Evolutionary conservation across 148 eudicot species (phyloP).

Genomic region (Drosera capensis): DNA sequence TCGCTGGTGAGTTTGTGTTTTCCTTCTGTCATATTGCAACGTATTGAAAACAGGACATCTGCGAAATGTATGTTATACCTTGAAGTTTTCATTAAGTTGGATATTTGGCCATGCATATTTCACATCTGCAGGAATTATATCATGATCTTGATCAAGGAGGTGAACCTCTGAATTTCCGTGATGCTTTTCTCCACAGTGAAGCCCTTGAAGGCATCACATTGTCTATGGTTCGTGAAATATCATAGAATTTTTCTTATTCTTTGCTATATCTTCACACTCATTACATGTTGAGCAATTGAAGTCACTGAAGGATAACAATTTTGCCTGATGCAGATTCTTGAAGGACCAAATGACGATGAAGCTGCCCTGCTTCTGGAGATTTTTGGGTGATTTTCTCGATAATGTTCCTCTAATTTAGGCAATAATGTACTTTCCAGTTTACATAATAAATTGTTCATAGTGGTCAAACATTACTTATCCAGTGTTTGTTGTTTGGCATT

Average conservation of each 20-base stretch:
- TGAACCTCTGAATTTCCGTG: constrained; percentile 38
- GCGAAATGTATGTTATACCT: background rate
- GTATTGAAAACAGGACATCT: background rate
- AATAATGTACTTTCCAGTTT: background rate
- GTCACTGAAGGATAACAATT: constrained; percentile 16
- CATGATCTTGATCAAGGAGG: constrained; percentile 38
- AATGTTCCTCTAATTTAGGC: background rate
- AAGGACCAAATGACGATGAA: constrained; percentile 59
- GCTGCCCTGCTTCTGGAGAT: constrained; percentile 37
- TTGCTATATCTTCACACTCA: background rate
- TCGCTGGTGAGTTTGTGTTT: constrained; percentile 14
- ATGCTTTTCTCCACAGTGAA: constrained; percentile 49
- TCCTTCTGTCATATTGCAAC: background rate
- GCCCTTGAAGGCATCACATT: constrained; percentile 64
- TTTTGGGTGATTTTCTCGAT: constrained; percentile 29
- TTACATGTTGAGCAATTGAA: background rate
- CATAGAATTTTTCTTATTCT: background rate
- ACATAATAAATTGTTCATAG: constrained; percentile 4
- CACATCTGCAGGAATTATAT: constrained; percentile 23
- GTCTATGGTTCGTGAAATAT: constrained; percentile 43
- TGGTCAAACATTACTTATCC: background rate
- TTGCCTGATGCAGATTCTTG: constrained; percentile 52
- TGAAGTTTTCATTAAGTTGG: background rate
- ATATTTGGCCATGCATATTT: background rate
- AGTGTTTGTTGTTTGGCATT: background rate